A percentile compares a stretch with the other conserved stretches of the same genome.
Conservation (phyloP, 2,329 filamentous ascomycete species). For the Xylariales sp. region DNA sequence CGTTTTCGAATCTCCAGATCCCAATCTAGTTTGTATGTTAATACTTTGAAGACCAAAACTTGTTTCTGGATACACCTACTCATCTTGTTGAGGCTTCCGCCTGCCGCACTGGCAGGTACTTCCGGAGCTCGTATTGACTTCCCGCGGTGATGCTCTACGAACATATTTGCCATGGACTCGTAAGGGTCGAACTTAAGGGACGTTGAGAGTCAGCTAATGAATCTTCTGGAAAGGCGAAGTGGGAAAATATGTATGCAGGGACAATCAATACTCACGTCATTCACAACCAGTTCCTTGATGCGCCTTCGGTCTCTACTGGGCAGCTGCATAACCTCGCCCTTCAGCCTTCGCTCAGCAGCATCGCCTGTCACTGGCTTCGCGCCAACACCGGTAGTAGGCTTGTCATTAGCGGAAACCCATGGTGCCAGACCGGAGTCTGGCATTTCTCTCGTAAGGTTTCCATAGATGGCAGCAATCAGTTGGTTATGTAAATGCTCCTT, state of each 20-base stretch:
- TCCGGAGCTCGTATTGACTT: constrained; percentile 47
- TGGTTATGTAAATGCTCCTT: constrained; percentile 64
- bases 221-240: too few species aligned
- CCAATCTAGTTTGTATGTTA: constrained; percentile 48
- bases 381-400: constrained; percentile 51
- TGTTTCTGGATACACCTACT: constrained; percentile 65
- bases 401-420: constrained; percentile 70
- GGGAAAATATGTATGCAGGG: background rate
- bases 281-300: constrained; percentile 60
- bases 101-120: constrained; percentile 64
- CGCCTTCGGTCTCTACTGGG: constrained; percentile 62
- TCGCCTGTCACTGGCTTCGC: constrained; percentile 62
- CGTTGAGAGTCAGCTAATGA: constrained; percentile 16
- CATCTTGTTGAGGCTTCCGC: constrained; percentile 64
- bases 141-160: constrained; percentile 45
- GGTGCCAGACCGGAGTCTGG: constrained; percentile 63
- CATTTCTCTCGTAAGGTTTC: constrained; percentile 66
- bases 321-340: constrained; percentile 67
- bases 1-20: constrained; percentile 65
- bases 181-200: constrained; percentile 51
- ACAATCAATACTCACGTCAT: constrained; percentile 49
- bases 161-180: constrained; percentile 48
- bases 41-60: too few species aligned
- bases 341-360: constrained; percentile 60
- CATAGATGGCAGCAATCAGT: constrained; percentile 62